phyloP scores from a whole-genome alignment of 23 red algal species.

The Chondrus crispus region DNA sequence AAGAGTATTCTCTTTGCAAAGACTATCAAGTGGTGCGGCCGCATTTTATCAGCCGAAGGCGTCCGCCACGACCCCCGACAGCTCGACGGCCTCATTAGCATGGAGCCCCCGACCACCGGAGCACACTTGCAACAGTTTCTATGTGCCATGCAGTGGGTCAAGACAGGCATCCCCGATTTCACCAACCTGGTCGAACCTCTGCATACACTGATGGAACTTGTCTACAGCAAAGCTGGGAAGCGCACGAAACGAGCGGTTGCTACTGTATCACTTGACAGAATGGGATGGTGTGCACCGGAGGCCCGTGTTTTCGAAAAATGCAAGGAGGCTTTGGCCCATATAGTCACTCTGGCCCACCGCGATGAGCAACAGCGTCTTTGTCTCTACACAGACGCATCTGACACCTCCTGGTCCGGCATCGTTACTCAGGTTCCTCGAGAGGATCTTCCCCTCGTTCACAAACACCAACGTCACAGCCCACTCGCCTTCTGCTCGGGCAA shows the following conservation, averaged over 20 bases:
- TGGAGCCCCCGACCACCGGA: background rate
- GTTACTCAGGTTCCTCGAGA: background rate
- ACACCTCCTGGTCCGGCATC: background rate
- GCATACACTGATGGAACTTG: background rate
- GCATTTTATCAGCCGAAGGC: background rate
- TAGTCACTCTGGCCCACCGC: background rate
- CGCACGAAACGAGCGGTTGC: background rate
- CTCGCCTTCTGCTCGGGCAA: background rate
- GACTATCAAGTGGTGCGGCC: background rate
- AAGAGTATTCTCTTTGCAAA: background rate
- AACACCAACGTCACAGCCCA: background rate
- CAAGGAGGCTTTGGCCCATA: background rate
- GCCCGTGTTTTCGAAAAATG: background rate
- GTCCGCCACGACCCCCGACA: background rate
- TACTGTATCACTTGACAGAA: background rate
- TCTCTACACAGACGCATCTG: background rate
- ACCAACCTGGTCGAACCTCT: background rate
- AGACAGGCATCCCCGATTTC: background rate
- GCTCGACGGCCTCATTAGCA: background rate
- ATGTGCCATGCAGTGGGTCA: background rate
- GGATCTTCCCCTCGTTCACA: background rate
- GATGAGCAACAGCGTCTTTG: background rate
- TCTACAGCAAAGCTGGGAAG: background rate
- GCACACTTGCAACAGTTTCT: background rate
- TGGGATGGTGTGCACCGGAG: background rate